These are phyloP conservation scores for Eutrema heterophyllum DNA, from an alignment of 345 rosid genomes.

Conservation along the genomic window DNA sequence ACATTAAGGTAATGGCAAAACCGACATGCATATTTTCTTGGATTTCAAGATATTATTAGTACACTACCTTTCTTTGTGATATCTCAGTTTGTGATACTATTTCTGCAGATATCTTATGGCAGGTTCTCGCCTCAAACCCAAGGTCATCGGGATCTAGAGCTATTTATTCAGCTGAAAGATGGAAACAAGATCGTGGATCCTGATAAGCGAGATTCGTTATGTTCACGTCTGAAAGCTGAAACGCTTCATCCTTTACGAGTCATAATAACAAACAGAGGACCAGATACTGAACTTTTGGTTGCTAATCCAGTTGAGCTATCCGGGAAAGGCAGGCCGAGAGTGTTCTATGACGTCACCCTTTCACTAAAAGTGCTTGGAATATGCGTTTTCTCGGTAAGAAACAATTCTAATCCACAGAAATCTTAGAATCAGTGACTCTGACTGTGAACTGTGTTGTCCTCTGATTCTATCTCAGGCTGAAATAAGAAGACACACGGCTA, in stretches of 20 bases:
- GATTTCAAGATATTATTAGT: not conserved
- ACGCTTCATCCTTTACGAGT: conserved; percentile 84
- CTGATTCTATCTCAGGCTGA: conserved; percentile 49
- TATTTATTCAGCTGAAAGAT: conserved; percentile 75
- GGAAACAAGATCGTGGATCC: conserved; percentile 68
- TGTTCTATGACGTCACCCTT: conserved; percentile 75
- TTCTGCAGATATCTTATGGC: conserved; percentile 61
- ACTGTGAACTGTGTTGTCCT: not conserved
- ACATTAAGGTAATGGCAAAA: conserved; percentile 49
- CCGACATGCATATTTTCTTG: not conserved
- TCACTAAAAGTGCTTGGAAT: conserved; percentile 68
- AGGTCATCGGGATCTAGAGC: conserved; percentile 62
- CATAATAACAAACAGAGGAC: conserved; percentile 65
- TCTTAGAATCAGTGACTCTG: not conserved
- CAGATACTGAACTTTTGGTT: conserved; percentile 74
- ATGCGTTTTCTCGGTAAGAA: conserved; percentile 76
- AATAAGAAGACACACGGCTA: conserved; percentile 59
- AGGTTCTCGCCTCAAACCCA: conserved; percentile 50
- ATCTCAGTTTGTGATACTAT: conserved; percentile 1
- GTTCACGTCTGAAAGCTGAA: conserved; percentile 60
- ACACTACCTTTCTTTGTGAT: not conserved
- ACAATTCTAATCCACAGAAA: not conserved
- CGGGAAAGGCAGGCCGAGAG: conserved; percentile 80
- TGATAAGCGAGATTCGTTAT: conserved; percentile 47
- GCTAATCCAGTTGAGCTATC: conserved; percentile 88